phyloP scores from a whole-genome alignment of 352 stramenopile species.

The Pythium guiyangense region DNA sequence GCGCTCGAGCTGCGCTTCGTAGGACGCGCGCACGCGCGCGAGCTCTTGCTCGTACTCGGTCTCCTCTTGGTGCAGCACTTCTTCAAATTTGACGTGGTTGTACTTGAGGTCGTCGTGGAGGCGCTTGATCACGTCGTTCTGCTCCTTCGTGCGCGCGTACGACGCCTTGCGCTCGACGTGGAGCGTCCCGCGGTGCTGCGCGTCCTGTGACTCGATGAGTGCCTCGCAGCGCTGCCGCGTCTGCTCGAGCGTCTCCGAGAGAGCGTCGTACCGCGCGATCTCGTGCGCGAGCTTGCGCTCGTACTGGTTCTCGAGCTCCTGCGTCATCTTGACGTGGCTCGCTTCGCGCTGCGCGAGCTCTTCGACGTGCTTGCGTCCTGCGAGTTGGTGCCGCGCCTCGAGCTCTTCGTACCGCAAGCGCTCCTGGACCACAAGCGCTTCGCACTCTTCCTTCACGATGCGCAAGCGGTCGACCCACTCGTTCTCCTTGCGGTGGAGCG shows the following conservation, averaged over 20 bases:
- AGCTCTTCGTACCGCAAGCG: conserved; percentile 75
- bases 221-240: conserved; percentile 87
- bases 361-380: conserved; percentile 64
- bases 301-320: conserved; percentile 92
- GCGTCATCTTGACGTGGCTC: conserved; percentile 76
- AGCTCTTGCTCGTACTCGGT: conserved; percentile 80
- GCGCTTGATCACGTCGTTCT: conserved; percentile 80
- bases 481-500: conserved; percentile 80
- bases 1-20: conserved; percentile 57
- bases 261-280: conserved; percentile 79
- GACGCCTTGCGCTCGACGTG: conserved; percentile 62
- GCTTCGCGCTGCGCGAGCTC: conserved; percentile 74
- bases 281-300: conserved; percentile 89
- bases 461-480: conserved; percentile 84
- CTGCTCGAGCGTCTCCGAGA: conserved; percentile 86
- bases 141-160: conserved; percentile 66
- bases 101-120: conserved; percentile 84
- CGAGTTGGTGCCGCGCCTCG: conserved; percentile 62
- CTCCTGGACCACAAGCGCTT: conserved; percentile 74
- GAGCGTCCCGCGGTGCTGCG: conserved; percentile 47
- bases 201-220: conserved; percentile 79
- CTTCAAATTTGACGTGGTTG: conserved; percentile 84
- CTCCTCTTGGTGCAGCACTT: conserved; percentile 78
- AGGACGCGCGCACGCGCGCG: conserved; percentile 43
- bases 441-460: conserved; percentile 73